Base-by-base conservation (phyloP, 140 eudicot species). In the Cichorium intybus region DNA sequence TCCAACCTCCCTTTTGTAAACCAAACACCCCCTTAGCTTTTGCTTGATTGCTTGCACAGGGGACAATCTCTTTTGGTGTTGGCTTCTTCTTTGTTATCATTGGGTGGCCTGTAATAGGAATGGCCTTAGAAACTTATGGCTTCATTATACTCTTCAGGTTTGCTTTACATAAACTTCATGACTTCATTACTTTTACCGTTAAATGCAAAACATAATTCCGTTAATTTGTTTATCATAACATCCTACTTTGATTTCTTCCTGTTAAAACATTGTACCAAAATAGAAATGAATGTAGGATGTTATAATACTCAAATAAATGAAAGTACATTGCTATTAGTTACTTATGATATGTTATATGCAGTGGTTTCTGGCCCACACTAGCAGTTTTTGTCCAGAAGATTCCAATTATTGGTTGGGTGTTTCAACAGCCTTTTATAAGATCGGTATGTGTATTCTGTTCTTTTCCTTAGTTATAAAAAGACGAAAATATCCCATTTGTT, bases 291-390 rank as follows among this genome's bases (percentile, higher is more conserved):
- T n/a, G n/a, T n/a, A n/a, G n/a, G n/a, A n/a, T n/a, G n/a, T n/a
- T n/a, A n/a, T n/a, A n/a, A n/a, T n/a, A n/a, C n/a, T n/a, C n/a
- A n/a, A n/a, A n/a, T n/a, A n/a, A n/a, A n/a, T n/a, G n/a, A n/a
- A n/a, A n/a, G n/a, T n/a, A n/a, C n/a, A n/a, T 7, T 0, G 15
- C 28, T 22, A 22, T 58, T 60, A 55, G 68, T 66, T 68, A 34
- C 69, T 58, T 33, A 74, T 24, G 29, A 46, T 50, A 18, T 18
- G 31, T 48, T 62, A 7, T 61, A 21, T 79, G 85, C 95, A 89
- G 97, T 55, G 95, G 95, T 24, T 89, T 85, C 69, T 89, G 97
- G 97, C 97, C 97, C 8, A 89, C 97, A 24, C 49, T 83, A 50
- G 71, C 88, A 20, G 97, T 89, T 64, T 89, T 89, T 53, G 71